phyloP scores from a whole-genome alignment of 192 early-diverging fungal genomes.

The Umbelopsis isabellina region DNA sequence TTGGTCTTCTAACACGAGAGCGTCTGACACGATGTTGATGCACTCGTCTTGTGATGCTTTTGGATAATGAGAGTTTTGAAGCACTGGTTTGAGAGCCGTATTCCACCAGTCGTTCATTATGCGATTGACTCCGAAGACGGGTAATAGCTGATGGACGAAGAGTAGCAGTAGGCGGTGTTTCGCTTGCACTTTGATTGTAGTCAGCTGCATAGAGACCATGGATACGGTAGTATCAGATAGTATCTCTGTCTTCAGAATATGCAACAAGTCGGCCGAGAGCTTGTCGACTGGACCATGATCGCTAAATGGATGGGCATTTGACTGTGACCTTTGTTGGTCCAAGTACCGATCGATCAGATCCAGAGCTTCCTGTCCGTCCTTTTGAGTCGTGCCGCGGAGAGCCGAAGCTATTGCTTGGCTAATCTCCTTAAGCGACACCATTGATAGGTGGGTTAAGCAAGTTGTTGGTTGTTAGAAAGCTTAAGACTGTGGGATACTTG shows the following conservation, averaged over 20 bases:
- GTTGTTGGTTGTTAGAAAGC: background rate
- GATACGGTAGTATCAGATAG: constrained; percentile 1
- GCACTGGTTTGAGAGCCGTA: constrained; percentile 27
- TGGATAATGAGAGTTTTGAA: constrained; percentile 30
- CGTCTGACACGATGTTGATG: constrained; percentile 29
- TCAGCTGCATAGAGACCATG: constrained; percentile 26
- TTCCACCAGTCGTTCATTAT: constrained; percentile 40
- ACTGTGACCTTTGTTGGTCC: constrained; percentile 33
- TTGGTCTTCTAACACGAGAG: constrained; percentile 31
- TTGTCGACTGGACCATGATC: constrained; percentile 32
- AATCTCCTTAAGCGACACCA: constrained; percentile 20
- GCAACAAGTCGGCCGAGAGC: constrained; percentile 29
- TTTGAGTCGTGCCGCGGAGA: constrained; percentile 16
- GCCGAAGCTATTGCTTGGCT: constrained; percentile 15
- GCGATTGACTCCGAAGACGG: constrained; percentile 24
- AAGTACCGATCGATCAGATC: constrained; percentile 40
- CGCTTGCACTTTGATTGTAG: constrained; percentile 17
- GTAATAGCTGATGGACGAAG: constrained; percentile 26
- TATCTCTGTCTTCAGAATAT: constrained; percentile 18
- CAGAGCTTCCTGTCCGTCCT: constrained; percentile 28
- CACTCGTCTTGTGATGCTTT: constrained; percentile 34
- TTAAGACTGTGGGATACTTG: background rate
- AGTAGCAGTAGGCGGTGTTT: constrained; percentile 35
- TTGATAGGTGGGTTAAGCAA: background rate
- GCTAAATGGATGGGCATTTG: background rate